phyloP scores from a whole-genome alignment of 345 rosid species.

The Nephelium lappaceum region DNA sequence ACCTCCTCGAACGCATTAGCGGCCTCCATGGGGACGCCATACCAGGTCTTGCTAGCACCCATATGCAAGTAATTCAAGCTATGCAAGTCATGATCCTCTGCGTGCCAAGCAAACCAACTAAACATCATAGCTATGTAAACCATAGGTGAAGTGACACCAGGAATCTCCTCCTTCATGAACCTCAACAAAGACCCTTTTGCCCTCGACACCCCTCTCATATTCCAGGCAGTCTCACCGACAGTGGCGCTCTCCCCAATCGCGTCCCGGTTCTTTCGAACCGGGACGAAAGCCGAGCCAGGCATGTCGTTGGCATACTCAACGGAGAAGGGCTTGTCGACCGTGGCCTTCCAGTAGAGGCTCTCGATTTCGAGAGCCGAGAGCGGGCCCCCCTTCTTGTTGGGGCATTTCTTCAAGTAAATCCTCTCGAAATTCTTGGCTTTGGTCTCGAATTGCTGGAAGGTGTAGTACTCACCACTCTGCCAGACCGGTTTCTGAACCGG shows the following conservation, averaged over 20 bases:
- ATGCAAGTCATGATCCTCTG: conserved; percentile 95
- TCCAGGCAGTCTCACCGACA: conserved; percentile 93
- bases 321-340: conserved; percentile 86
- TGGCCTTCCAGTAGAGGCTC: conserved; percentile 96
- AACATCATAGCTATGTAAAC: conserved; percentile 95
- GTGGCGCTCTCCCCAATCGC: conserved; percentile 56
- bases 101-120: conserved; percentile 99
- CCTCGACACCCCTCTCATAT: conserved; percentile 95
- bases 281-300: conserved; percentile 94
- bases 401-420: conserved; percentile 59
- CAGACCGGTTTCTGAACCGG: conserved; percentile 93
- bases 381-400: conserved; percentile 52
- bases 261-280: conserved; percentile 42
- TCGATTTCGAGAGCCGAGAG: conserved; percentile 77
- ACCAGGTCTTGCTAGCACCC: conserved; percentile 98
- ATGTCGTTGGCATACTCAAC: conserved; percentile 98
- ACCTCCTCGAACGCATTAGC: conserved; percentile 96
- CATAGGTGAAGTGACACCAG: conserved; percentile 99
- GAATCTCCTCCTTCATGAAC: conserved; percentile 98
- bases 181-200: conserved; percentile 85
- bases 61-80: conserved; percentile 97
- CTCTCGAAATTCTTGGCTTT: conserved; percentile 83
- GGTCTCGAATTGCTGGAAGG: conserved; percentile 81
- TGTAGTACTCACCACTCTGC: conserved; percentile 95
- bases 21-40: conserved; percentile 94